phyloP scores from a whole-genome alignment of 768 basidiomycete species.

The Podaxis sp. region DNA sequence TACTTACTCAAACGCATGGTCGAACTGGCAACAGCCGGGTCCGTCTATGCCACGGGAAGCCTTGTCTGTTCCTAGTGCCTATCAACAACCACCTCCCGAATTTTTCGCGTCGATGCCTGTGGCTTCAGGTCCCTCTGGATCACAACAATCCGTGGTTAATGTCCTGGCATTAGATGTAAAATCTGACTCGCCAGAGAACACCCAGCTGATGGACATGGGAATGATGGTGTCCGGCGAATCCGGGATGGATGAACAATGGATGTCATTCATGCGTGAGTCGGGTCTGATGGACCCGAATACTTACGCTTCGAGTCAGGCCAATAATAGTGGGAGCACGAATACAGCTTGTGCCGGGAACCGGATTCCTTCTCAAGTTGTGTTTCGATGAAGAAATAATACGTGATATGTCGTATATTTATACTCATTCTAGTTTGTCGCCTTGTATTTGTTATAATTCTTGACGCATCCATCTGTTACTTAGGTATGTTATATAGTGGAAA shows the following conservation, averaged over 20 bases:
- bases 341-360: neutral
- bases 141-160: slow-evolving; percentile 1
- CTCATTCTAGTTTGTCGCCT: neutral
- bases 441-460: slow-evolving; percentile 9
- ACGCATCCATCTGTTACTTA: neutral
- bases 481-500: neutral
- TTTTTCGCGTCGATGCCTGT: neutral
- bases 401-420: neutral
- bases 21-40: slow-evolving; percentile 7
- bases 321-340: neutral
- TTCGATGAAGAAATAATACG: neutral
- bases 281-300: slow-evolving; percentile 45
- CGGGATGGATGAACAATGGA: slow-evolving; percentile 68
- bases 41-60: neutral
- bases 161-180: slow-evolving; percentile 17
- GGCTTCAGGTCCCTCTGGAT: neutral
- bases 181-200: slow-evolving; percentile 30
- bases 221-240: slow-evolving; percentile 56
- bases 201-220: slow-evolving; percentile 37
- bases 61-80: neutral
- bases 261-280: slow-evolving; percentile 60
- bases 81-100: neutral
- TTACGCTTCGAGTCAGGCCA: slow-evolving; percentile 8
- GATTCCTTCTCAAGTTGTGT: neutral
- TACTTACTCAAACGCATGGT: neutral